A percentile compares a stretch with the other conserved stretches of the same genome.
Conservation (phyloP, 192 early-diverging fungal species). For the Kickxella alabastrina region DNA sequence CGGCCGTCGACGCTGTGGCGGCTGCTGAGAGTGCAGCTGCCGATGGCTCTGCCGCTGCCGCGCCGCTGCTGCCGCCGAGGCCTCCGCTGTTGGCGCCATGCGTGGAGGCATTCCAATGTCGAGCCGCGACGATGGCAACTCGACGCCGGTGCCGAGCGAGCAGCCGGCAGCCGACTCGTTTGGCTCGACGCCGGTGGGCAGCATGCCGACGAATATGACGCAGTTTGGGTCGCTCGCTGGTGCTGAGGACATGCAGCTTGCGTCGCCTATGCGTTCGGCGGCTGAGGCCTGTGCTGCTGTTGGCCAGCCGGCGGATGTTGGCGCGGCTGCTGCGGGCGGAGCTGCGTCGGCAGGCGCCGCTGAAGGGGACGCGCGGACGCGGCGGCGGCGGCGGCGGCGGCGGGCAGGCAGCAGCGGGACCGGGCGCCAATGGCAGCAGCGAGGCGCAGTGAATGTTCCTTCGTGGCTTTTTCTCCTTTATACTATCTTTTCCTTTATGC, state of each 20-base stretch:
- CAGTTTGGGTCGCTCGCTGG: conserved; percentile 8
- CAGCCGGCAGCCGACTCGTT: conserved; percentile 44
- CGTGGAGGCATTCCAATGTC: background rate
- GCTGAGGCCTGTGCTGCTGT: no score
- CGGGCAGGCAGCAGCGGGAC: background rate
- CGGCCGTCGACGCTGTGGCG: conserved; percentile 33
- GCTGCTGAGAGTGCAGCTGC: conserved; percentile 14
- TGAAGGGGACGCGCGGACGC: conserved; percentile 7
- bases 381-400: conserved; percentile 4
- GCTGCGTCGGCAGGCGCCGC: background rate
- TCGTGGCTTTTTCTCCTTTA: no score
- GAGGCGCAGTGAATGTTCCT: no score
- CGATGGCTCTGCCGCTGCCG: background rate
- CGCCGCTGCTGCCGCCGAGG: background rate
- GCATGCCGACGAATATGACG: conserved; percentile 30
- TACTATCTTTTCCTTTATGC: no score
- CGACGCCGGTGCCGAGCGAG: conserved; percentile 46
- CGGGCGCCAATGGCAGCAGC: no score
- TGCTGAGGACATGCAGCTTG: no score
- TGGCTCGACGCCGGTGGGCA: conserved; percentile 46
- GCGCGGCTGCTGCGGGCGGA: background rate
- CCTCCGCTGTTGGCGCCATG: background rate
- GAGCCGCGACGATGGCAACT: conserved; percentile 21
- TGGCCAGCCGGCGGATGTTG: no score
- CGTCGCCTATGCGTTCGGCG: no score